These are phyloP conservation scores for Boletus pseudopeckii DNA, from an alignment of 768 basidiomycete species.

Conservation along the genomic window DNA sequence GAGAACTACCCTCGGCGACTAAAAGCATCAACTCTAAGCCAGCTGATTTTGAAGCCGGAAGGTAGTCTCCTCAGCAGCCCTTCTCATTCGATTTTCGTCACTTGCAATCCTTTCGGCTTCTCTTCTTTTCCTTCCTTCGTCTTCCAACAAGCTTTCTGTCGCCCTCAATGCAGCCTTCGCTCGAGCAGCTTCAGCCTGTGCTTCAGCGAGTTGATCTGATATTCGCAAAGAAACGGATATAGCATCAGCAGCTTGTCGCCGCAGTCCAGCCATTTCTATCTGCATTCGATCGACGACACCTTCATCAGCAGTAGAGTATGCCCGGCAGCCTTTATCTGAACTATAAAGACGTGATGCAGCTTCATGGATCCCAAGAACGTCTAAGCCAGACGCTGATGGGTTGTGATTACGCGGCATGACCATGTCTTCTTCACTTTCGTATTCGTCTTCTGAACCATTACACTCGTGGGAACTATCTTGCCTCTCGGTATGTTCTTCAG, in stretches of 20 bases:
- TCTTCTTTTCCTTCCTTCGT: conserved; percentile 54
- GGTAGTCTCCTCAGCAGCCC: conserved; percentile 50
- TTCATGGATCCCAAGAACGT: conserved; percentile 33
- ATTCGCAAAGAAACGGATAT: conserved; percentile 61
- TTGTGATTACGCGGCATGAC: conserved; percentile 44
- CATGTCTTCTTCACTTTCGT: conserved; percentile 69
- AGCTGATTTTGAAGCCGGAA: conserved; percentile 32
- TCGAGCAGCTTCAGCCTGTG: conserved; percentile 57
- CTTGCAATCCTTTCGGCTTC: conserved; percentile 54
- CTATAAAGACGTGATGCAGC: conserved; percentile 42
- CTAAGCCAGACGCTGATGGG: conserved; percentile 37
- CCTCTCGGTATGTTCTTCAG: conserved; percentile 39
- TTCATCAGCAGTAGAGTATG: conserved; percentile 34
- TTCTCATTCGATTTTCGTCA: conserved; percentile 46
- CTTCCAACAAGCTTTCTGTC: conserved; percentile 56
- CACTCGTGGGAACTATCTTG: conserved; percentile 39
- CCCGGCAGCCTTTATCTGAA: conserved; percentile 28
- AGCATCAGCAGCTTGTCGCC: conserved; percentile 66
- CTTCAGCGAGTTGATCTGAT: conserved; percentile 67
- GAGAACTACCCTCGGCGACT: not conserved
- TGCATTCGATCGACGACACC: conserved; percentile 59
- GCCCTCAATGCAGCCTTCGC: conserved; percentile 52
- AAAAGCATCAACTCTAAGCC: not conserved
- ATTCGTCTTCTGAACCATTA: conserved; percentile 48
- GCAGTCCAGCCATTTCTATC: conserved; percentile 59